Percentiles rank a stretch among this genome's conserved stretches.
These are phyloP conservation scores for Annulohypoxylon maeteangense DNA, from an alignment of 495 filamentous ascomycete species.

Conservation along the genomic window DNA sequence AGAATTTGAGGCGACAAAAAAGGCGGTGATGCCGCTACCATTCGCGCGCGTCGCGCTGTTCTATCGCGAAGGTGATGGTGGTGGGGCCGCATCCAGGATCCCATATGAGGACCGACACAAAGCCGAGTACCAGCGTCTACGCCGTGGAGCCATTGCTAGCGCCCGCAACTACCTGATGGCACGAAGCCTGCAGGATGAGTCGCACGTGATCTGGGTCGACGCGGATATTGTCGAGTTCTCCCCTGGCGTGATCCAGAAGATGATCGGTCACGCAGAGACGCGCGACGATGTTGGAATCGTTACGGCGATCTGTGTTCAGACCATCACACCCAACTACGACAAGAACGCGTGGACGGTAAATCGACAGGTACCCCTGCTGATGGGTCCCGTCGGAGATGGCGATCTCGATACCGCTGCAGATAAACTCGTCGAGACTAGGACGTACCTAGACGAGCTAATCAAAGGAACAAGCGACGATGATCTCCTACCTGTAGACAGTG, in stretches of 20 bases:
- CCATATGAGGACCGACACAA: slow-evolving; percentile 34
- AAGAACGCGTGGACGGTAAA: slow-evolving; percentile 41
- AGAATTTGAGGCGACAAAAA: slow-evolving; percentile 32
- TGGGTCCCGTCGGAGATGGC: slow-evolving; percentile 54
- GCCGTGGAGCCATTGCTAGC: slow-evolving; percentile 26
- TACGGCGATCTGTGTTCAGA: slow-evolving; percentile 39
- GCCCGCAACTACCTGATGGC: slow-evolving; percentile 41
- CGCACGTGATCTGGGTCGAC: slow-evolving; percentile 40
- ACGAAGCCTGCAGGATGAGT: slow-evolving; percentile 37
- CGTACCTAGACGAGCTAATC: slow-evolving; percentile 35
- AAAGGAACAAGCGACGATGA: slow-evolving; percentile 38
- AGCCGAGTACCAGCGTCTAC: slow-evolving; percentile 26
- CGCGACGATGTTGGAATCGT: slow-evolving; percentile 32
- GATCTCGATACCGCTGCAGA: slow-evolving; percentile 54
- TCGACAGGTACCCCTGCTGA: slow-evolving; percentile 41
- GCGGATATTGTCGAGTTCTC: slow-evolving; percentile 40
- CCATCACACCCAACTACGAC: slow-evolving; percentile 37
- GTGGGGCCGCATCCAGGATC: slow-evolving; percentile 14
- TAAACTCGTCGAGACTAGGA: slow-evolving; percentile 39
- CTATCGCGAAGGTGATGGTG: slow-evolving; percentile 34
- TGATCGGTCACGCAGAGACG: slow-evolving; percentile 31
- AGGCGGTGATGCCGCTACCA: slow-evolving; percentile 26
- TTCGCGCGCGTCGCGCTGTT: slow-evolving; percentile 38
- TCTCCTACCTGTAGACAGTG: slow-evolving; percentile 36
- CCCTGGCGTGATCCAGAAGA: slow-evolving; percentile 32